Percentiles rank a stretch among this genome's conserved stretches.
phyloP scores from a whole-genome alignment of 2,329 filamentous ascomycete species.

The Cryphonectria radicalis region DNA sequence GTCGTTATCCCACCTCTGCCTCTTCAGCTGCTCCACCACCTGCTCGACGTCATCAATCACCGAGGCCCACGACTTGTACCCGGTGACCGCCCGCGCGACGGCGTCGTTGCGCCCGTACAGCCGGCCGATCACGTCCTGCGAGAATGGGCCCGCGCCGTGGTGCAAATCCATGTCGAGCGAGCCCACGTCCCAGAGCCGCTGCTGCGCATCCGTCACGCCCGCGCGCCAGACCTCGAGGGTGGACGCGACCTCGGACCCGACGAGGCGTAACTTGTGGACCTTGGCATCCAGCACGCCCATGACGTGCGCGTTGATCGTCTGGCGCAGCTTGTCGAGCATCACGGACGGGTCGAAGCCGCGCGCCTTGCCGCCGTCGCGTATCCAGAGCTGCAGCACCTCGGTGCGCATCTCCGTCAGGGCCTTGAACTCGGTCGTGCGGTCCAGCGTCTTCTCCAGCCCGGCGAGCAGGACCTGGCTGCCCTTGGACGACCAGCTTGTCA shows the following conservation, averaged over 20 bases:
- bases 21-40: conserved; percentile 67
- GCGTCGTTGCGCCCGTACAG: conserved; percentile 73
- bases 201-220: conserved; percentile 53
- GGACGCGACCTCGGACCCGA: conserved; percentile 67
- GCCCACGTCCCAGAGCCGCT: conserved; percentile 69
- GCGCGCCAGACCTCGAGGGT: conserved; percentile 65
- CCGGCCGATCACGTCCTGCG: conserved; percentile 69
- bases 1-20: conserved; percentile 76
- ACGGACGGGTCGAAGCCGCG: conserved; percentile 69
- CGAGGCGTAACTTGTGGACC: conserved; percentile 64
- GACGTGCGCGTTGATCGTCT: conserved; percentile 70
- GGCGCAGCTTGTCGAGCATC: conserved; percentile 70
- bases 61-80: conserved; percentile 75
- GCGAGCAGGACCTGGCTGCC: conserved; percentile 63
- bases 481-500: conserved; percentile 66
- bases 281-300: conserved; percentile 65
- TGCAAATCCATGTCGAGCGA: conserved; percentile 68
- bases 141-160: conserved; percentile 69
- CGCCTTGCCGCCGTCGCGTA: conserved; percentile 67
- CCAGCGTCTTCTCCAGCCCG: conserved; percentile 65
- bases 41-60: conserved; percentile 69
- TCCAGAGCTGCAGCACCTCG: conserved; percentile 74
- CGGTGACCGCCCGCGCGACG: conserved; percentile 63
- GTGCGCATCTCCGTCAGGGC: conserved; percentile 72
- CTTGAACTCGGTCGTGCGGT: conserved; percentile 66